These are phyloP conservation scores for Ophiostoma sp. DNA, from an alignment of 2,329 filamentous ascomycete species.

Conservation along the genomic window DNA sequence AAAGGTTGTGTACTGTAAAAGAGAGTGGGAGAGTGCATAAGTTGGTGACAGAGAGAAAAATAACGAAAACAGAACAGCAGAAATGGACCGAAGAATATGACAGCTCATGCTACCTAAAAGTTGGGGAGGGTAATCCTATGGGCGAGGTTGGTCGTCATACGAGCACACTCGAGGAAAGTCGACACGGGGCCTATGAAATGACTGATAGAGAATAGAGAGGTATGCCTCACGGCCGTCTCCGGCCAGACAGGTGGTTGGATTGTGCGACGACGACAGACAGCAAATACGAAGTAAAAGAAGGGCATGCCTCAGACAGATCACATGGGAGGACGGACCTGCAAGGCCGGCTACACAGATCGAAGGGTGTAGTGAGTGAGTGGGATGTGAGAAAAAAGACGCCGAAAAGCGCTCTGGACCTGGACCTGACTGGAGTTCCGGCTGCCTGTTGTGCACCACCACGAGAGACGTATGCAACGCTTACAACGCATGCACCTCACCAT, in stretches of 20 bases:
- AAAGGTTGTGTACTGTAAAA: no score
- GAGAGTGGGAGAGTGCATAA: not conserved
- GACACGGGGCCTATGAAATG: not conserved
- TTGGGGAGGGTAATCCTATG: not conserved
- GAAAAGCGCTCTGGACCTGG: not conserved
- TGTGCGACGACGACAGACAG: not conserved
- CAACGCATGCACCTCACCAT: not conserved
- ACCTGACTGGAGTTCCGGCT: not conserved
- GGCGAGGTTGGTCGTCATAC: not conserved
- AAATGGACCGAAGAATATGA: not conserved
- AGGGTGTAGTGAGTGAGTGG: not conserved
- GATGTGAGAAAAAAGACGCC: not conserved
- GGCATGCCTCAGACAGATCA: conserved; percentile 8
- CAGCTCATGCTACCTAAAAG: conserved; percentile 3
- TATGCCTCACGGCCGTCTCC: not conserved
- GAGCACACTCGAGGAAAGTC: not conserved
- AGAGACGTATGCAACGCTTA: not conserved
- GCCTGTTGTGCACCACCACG: not conserved
- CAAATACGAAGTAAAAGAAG: not conserved
- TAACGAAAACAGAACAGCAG: not conserved
- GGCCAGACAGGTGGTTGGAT: not conserved
- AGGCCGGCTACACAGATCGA: conserved; percentile 8
- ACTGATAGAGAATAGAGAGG: no score
- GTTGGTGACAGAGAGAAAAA: not conserved
- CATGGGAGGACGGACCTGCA: conserved; percentile 23